Evolutionary conservation across 345 rosid genomes (phyloP).

Genomic region (Arabidopsis arenosa): DNA sequence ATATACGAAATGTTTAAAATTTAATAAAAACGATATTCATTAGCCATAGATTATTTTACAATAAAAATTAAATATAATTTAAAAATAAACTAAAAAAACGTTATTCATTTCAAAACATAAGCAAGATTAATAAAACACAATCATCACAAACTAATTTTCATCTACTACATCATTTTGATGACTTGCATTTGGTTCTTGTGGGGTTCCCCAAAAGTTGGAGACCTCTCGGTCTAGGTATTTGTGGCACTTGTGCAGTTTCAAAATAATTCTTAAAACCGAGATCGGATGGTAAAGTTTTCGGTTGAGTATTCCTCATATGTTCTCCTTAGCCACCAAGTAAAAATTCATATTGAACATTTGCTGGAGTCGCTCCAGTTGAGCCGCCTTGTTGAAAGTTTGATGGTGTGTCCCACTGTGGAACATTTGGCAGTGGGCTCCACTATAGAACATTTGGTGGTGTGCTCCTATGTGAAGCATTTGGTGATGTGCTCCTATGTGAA

Average conservation of each 20-base stretch:
- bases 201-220: not conserved
- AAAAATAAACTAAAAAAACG: not conserved
- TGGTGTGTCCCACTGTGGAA: not conserved
- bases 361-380: not conserved
- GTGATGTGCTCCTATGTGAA: no score
- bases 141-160: not conserved
- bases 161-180: not conserved
- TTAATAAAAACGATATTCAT: no score
- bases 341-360: not conserved
- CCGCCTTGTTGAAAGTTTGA: not conserved
- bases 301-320: not conserved
- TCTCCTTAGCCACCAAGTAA: not conserved
- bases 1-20: no score
- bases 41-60: no score
- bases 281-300: not conserved
- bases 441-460: no score
- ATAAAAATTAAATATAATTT: not conserved
- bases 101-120: not conserved
- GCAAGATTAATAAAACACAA: no score
- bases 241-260: no score
- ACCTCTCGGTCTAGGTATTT: not conserved
- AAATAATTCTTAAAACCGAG: not conserved
- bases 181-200: not conserved
- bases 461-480: no score
- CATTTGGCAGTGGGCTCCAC: not conserved